Evolutionary conservation across 192 early-diverging fungal genomes (phyloP).

Genomic region (Coemansia sp.): DNA sequence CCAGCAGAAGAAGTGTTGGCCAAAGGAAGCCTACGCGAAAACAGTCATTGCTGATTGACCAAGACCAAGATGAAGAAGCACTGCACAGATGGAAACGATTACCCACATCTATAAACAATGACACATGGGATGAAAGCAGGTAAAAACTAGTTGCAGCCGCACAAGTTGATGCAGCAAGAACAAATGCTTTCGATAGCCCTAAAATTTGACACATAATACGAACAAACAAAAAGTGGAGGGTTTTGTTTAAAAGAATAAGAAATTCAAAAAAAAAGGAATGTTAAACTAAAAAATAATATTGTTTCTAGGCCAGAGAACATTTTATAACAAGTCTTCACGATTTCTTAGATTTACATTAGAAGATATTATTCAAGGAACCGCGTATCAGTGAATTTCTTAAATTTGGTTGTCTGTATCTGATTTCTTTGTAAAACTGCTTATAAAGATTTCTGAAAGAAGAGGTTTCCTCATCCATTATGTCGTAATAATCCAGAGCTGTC

Average conservation of each 20-base stretch:
- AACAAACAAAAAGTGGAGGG: not conserved
- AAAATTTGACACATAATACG: not conserved
- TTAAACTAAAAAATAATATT: no score
- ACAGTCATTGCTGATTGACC: slow-evolving; percentile 12
- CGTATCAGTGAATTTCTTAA: no score
- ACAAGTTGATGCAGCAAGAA: not conserved
- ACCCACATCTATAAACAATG: not conserved
- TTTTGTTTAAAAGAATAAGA: not conserved
- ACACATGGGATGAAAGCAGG: not conserved
- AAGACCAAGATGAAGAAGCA: not conserved
- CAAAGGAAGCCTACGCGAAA: slow-evolving; percentile 15
- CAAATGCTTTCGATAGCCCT: not conserved
- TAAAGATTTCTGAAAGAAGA: no score
- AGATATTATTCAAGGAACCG: no score
- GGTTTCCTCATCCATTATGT: no score
- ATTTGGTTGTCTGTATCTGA: no score
- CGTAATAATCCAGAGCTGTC: no score
- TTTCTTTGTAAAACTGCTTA: no score
- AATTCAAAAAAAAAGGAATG: no score
- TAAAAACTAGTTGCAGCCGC: not conserved
- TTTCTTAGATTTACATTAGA: no score
- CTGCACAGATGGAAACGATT: not conserved
- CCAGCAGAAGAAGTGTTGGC: slow-evolving; percentile 5
- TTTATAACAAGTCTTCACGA: no score
- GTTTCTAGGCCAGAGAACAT: no score